Percentiles rank a stretch among this genome's conserved stretches.
Conservation (phyloP, 306 rosid species). For the Rosa rugosa region DNA sequence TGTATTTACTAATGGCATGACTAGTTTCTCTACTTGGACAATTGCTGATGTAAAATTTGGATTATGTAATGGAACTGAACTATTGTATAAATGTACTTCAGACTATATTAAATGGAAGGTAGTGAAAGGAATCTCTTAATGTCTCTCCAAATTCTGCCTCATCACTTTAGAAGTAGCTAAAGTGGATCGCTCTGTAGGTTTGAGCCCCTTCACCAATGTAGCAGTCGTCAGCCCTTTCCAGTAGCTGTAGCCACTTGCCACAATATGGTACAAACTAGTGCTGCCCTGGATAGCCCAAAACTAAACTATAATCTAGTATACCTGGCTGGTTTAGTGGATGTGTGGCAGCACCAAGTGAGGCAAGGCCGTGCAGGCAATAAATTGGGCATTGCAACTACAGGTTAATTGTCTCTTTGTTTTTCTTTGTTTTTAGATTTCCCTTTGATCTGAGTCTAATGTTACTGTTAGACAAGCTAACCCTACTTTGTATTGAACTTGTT, state of each 20-base stretch:
- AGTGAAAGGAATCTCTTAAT: neutral
- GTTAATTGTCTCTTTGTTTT: neutral
- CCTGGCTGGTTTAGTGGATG: neutral
- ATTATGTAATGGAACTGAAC: neutral
- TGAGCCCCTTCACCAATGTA: neutral
- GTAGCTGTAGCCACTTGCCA: constrained; percentile 14
- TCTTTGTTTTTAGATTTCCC: neutral
- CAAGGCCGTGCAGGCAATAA: neutral
- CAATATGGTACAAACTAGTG: constrained; percentile 9
- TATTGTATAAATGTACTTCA: neutral
- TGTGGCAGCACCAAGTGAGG: neutral
- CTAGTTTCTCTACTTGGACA: constrained; percentile 9
- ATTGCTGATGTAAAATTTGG: neutral
- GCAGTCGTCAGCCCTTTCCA: constrained; percentile 1
- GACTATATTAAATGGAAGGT: neutral
- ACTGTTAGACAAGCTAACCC: neutral
- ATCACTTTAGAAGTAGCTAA: constrained; percentile 14
- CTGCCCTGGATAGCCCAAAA: neutral
- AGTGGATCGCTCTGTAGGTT: neutral
- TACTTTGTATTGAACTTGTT: neutral
- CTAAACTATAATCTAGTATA: neutral
- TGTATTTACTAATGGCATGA: neutral
- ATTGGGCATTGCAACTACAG: constrained; percentile 11
- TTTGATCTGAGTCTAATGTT: constrained; percentile 10
- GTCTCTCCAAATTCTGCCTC: constrained; percentile 11